Base-by-base conservation (phyloP, 2,329 filamentous ascomycete genomes). In the Diplodia seriata region DNA sequence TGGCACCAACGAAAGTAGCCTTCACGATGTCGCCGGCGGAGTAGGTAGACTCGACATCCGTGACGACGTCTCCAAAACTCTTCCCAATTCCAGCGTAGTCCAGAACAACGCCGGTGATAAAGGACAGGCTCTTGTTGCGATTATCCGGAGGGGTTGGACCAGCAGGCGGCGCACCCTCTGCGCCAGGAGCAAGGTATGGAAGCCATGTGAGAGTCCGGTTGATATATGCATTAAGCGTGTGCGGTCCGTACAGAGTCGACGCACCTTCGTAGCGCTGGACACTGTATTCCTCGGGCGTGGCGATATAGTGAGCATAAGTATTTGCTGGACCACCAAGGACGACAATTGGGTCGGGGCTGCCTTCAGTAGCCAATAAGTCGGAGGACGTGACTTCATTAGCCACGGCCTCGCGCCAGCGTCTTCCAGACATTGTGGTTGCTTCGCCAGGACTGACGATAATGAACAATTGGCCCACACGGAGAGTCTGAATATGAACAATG, bases 231-330 rank as follows among this genome's bases (percentile, higher is more conserved):
- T 91, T 87, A 12, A 97, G 85, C 0, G 93, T 92, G 77, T 93
- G 88, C 2, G 86, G 91, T 0, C 94, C 94, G 76, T 91, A 95
- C 2, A 98, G 87, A 0, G 94, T 98, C 7, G 91, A 94, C 0
- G 92, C 94, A n/a, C 94, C 94, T 81, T 98, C 94, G 79, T 97
- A 97, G 11, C 94, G 90, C 80, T 97, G 94, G 55, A 95, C 83
- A 14, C 82, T 81, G 77, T 95, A 96, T 78, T 97, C 91, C 77
- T 96, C 91, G 33, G 89, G 86, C 0, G 93, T 94, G 1, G 89
- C 79, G 68, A 93, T 88, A 78, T 94, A 94, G 78, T 94, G 91
- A 3, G 92, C 89, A 78, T 98, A 98, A 68, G 88, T 93, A 77
- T 98, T 98, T 62, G 93, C 93, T 0, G 94, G 94, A 0, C 92